Conservation (phyloP, 1,284 basidiomycete genomes). For the Ceratobasidium sp. region DNA sequence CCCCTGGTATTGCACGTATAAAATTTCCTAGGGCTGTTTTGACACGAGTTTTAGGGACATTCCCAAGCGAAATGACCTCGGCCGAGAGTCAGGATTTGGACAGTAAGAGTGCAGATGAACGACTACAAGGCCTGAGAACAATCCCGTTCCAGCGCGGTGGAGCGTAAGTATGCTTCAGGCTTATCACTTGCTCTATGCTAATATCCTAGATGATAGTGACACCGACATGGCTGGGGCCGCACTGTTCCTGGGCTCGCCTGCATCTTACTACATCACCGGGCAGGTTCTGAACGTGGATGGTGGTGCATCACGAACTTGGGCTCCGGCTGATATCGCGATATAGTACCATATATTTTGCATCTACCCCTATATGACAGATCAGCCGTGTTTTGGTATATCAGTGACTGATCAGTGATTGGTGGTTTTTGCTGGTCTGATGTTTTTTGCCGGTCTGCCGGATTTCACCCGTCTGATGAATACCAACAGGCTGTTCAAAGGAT, state of each 20-base stretch:
- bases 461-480: too few relatives aligned
- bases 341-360: too few relatives aligned
- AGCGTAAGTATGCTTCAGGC: neutral
- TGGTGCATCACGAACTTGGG: too few relatives aligned
- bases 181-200: neutral
- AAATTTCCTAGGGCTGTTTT: too few relatives aligned
- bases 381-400: too few relatives aligned
- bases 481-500: too few relatives aligned
- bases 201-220: constrained; percentile 55
- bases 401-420: too few relatives aligned
- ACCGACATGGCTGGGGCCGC: constrained; percentile 77
- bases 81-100: constrained; percentile 47
- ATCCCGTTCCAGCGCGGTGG: constrained; percentile 7
- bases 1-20: constrained; percentile 58
- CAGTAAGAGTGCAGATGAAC: neutral
- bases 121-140: neutral
- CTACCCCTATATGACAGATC: too few relatives aligned
- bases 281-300: constrained; percentile 75
- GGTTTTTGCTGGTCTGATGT: too few relatives aligned
- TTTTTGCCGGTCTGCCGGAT: too few relatives aligned
- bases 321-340: too few relatives aligned
- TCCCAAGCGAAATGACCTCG: constrained; percentile 71
- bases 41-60: too few relatives aligned
- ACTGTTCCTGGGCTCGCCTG: constrained; percentile 72
- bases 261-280: constrained; percentile 76